Evolutionary conservation across 768 basidiomycete species (phyloP).

Genomic region (Dioszegia crocea): DNA sequence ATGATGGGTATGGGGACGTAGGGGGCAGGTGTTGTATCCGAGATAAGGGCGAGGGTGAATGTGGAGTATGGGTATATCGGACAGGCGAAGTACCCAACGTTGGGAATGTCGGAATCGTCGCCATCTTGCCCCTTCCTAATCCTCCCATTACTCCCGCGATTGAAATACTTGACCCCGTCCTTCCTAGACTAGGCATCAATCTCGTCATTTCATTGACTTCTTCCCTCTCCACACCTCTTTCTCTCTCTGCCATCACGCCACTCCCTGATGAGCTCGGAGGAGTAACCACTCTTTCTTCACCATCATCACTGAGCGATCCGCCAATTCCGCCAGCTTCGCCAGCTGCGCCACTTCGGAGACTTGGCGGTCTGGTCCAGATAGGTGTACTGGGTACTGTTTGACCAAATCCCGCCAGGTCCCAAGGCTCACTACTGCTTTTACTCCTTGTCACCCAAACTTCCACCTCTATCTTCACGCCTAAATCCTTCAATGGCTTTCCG

Average conservation of each 20-base stretch:
- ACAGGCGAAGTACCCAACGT: not conserved
- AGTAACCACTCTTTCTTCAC: not conserved
- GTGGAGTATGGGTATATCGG: not conserved
- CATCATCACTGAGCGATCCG: not conserved
- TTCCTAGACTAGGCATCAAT: not conserved
- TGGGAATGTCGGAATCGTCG: not conserved
- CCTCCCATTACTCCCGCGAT: no score
- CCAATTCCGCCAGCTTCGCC: not conserved
- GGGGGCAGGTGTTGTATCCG: not conserved
- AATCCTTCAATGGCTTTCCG: not conserved
- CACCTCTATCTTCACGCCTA: conserved; percentile 9
- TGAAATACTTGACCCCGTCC: not conserved
- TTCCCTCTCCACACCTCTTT: not conserved
- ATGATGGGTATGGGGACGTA: not conserved
- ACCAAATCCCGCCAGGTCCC: not conserved
- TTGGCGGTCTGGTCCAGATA: not conserved
- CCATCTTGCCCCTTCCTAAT: not conserved
- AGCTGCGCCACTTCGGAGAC: not conserved
- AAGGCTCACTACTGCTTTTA: not conserved
- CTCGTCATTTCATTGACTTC: conserved; percentile 8
- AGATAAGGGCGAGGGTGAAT: not conserved
- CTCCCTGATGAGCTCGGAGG: no score
- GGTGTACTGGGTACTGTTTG: not conserved
- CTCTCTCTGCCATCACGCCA: not conserved
- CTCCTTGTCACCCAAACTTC: conserved; percentile 32